Percentiles rank a stretch among this genome's conserved stretches.
These are phyloP conservation scores for Cordyceps militaris DNA, from an alignment of 2,329 filamentous ascomycete species.

Conservation along the genomic window DNA sequence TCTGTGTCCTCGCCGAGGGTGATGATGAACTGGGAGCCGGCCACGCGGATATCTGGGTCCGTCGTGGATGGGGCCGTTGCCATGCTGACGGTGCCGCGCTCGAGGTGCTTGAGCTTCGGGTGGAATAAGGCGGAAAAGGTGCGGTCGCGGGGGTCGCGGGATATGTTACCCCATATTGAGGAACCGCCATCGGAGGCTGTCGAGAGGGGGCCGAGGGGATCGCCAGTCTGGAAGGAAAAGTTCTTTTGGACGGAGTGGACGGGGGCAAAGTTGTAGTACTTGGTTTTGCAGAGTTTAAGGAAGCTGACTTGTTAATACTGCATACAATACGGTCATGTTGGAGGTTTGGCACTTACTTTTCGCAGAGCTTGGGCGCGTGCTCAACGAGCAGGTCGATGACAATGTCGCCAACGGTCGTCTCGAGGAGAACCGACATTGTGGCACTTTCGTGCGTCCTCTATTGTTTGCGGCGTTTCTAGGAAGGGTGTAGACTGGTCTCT, in stretches of 20 bases:
- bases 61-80: constrained; percentile 73
- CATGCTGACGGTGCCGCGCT: constrained; percentile 94
- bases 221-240: constrained; percentile 94
- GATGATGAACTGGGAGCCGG: constrained; percentile 88
- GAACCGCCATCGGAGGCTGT: constrained; percentile 83
- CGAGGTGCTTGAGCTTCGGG: constrained; percentile 78
- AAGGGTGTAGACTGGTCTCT: no score
- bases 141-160: constrained; percentile 58
- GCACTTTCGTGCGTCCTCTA: not conserved
- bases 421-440: constrained; percentile 82
- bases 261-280: constrained; percentile 98
- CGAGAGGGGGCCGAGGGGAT: constrained; percentile 81
- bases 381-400: constrained; percentile 89
- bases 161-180: constrained; percentile 82
- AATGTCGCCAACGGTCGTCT: constrained; percentile 89
- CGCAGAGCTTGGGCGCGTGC: constrained; percentile 82
- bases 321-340: not conserved
- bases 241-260: constrained; percentile 87
- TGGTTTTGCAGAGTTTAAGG: constrained; percentile 95
- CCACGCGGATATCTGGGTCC: constrained; percentile 75
- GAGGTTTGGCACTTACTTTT: constrained; percentile 68
- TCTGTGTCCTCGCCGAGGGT: constrained; percentile 86
- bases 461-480: not conserved
- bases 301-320: constrained; percentile 52
- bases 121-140: constrained; percentile 81